Evolutionary conservation across 805 yeast species (phyloP).

Genomic region (Candida anglica): DNA sequence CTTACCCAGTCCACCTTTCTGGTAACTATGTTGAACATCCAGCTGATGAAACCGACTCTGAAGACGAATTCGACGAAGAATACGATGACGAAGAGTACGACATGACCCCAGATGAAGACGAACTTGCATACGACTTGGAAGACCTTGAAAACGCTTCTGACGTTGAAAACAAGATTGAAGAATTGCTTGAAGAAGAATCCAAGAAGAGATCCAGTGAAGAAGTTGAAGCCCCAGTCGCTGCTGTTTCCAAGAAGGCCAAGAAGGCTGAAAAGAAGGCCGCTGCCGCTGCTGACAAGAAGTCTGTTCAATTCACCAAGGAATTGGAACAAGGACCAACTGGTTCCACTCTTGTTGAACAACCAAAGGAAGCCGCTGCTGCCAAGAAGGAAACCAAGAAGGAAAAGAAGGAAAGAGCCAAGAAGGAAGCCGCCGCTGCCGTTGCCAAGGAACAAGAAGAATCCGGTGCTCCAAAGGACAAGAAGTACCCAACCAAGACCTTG

Average conservation of each 20-base stretch:
- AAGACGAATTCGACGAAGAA: conserved; percentile 49
- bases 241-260: conserved; percentile 26
- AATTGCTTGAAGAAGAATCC: conserved; percentile 43
- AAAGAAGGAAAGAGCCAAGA: conserved; percentile 22
- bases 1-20: conserved; percentile 84
- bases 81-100: conserved; percentile 53
- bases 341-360: conserved; percentile 27
- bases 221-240: conserved; percentile 15
- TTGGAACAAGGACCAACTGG: conserved; percentile 94
- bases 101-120: conserved; percentile 77
- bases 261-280: conserved; percentile 35
- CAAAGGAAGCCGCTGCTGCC: too few species aligned
- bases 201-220: conserved; percentile 36
- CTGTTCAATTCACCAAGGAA: conserved; percentile 82
- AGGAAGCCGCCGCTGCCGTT: conserved; percentile 23
- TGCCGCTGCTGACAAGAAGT: conserved; percentile 66
- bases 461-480: conserved; percentile 18
- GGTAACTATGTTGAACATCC: conserved; percentile 98
- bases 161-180: conserved; percentile 69
- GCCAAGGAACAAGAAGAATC: conserved; percentile 14
- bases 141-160: conserved; percentile 68
- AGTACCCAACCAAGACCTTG: conserved; percentile 70
- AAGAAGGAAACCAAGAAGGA: conserved; percentile 18
- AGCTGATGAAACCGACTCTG: conserved; percentile 62
- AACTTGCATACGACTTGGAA: conserved; percentile 54